Evolutionary conservation across 768 basidiomycete species (phyloP).

Genomic region (Amanita brunnescens): DNA sequence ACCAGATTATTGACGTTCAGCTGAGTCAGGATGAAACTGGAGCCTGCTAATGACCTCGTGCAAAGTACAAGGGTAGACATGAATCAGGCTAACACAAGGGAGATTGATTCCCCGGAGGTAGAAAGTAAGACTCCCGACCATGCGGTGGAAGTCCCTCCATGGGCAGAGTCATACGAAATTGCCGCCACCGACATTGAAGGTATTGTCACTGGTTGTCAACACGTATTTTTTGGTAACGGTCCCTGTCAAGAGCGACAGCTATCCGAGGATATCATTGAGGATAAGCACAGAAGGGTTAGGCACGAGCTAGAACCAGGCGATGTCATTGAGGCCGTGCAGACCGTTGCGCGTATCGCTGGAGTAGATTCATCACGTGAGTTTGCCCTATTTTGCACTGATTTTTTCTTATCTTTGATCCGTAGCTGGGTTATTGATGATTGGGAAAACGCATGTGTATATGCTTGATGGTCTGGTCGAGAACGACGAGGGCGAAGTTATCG

Average conservation of each 20-base stretch:
- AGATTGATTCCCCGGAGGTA: constrained; percentile 40
- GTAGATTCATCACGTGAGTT: constrained; percentile 88
- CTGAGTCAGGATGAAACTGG: constrained; percentile 60
- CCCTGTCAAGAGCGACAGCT: constrained; percentile 41
- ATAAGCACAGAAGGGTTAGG: constrained; percentile 80
- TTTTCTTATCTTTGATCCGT: neutral
- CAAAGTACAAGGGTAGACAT: constrained; percentile 36
- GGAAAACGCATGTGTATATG: constrained; percentile 80
- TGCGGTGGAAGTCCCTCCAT: constrained; percentile 53
- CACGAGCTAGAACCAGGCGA: constrained; percentile 87
- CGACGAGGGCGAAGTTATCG: constrained; percentile 82
- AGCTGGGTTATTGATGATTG: constrained; percentile 87
- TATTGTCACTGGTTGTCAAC: constrained; percentile 15
- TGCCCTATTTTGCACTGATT: neutral
- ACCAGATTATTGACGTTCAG: neutral
- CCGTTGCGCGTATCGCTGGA: constrained; percentile 81
- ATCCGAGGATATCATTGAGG: constrained; percentile 74
- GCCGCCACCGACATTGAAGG: constrained; percentile 56
- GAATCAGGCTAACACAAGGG: constrained; percentile 19
- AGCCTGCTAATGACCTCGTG: constrained; percentile 46
- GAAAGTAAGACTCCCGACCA: constrained; percentile 40
- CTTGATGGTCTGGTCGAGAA: constrained; percentile 84
- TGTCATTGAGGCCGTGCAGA: constrained; percentile 78
- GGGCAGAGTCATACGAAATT: constrained; percentile 67
- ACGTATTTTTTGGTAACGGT: neutral